Evolutionary conservation across 1,284 basidiomycete genomes (phyloP).

Genomic region (Malassezia psittaci): DNA sequence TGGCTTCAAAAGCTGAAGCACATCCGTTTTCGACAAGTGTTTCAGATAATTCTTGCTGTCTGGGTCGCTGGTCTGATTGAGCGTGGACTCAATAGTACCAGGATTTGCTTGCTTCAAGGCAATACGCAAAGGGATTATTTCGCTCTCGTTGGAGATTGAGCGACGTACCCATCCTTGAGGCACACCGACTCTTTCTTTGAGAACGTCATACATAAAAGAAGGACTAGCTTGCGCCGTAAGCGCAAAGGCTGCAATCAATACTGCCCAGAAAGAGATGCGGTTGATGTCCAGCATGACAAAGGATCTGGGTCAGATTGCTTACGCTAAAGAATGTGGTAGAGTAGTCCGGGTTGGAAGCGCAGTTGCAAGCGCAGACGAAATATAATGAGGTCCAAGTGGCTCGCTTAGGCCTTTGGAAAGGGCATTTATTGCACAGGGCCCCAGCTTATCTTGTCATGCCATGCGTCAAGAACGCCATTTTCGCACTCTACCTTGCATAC

Average conservation of each 20-base stretch:
- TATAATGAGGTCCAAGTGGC: too few species aligned
- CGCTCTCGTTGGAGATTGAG: constrained; percentile 16
- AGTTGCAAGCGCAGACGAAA: too few species aligned
- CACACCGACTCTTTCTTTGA: constrained; percentile 23
- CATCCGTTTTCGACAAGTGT: constrained; percentile 53
- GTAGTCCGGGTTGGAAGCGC: background rate
- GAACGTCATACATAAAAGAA: background rate
- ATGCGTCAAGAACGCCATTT: too few species aligned
- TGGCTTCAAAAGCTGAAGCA: constrained; percentile 54
- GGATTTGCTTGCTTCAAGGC: constrained; percentile 25
- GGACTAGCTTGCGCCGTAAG: background rate
- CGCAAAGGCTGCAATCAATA: background rate
- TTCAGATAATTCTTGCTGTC: constrained; percentile 50
- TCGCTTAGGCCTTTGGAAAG: too few species aligned
- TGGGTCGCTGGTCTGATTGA: constrained; percentile 54
- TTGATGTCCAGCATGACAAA: background rate
- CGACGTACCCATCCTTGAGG: constrained; percentile 26
- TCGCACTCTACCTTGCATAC: too few species aligned
- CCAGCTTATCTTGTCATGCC: too few species aligned
- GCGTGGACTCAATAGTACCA: constrained; percentile 19
- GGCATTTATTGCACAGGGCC: too few species aligned
- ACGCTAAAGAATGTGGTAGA: background rate
- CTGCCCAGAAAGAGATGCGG: background rate
- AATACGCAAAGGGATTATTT: constrained; percentile 24
- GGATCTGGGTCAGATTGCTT: background rate